Percentiles rank a stretch among this genome's conserved stretches.
Evolutionary conservation across 768 basidiomycete genomes (phyloP).

Genomic region (Suillus tomentosus): DNA sequence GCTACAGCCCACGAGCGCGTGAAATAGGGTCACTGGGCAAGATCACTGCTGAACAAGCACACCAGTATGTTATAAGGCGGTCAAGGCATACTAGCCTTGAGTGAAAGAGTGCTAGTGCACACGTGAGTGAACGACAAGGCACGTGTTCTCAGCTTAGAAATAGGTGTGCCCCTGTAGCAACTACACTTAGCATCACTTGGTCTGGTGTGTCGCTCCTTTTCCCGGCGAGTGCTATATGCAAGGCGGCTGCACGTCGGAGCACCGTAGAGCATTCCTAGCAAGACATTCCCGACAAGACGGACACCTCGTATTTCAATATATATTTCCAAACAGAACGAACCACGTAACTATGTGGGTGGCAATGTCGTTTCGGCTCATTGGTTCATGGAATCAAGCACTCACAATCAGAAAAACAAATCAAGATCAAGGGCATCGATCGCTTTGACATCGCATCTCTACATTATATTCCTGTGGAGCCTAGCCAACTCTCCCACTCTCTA

Average conservation of each 20-base stretch:
- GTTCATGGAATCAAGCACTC: neutral
- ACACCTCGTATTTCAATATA: neutral
- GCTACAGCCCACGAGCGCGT: neutral
- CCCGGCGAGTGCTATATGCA: neutral
- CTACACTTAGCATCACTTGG: neutral
- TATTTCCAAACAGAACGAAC: neutral
- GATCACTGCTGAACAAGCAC: neutral
- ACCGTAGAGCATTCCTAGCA: neutral
- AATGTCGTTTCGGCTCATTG: neutral
- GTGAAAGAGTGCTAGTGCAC: neutral
- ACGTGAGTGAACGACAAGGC: neutral
- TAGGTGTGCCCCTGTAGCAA: neutral
- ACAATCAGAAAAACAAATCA: neutral
- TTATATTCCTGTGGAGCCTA: conserved; percentile 16
- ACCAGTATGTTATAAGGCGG: neutral
- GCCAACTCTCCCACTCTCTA: conserved; percentile 33
- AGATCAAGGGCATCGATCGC: neutral
- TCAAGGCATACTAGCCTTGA: neutral
- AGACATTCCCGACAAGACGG: neutral
- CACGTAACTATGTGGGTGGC: neutral
- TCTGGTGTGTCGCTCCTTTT: neutral
- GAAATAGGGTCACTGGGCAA: conserved; percentile 1
- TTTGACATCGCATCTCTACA: neutral
- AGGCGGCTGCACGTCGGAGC: neutral
- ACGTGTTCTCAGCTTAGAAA: neutral